Percentiles rank a stretch among this genome's conserved stretches.
These are phyloP conservation scores for Scleroderma bovista DNA, from an alignment of 768 basidiomycete genomes.

Conservation along the genomic window DNA sequence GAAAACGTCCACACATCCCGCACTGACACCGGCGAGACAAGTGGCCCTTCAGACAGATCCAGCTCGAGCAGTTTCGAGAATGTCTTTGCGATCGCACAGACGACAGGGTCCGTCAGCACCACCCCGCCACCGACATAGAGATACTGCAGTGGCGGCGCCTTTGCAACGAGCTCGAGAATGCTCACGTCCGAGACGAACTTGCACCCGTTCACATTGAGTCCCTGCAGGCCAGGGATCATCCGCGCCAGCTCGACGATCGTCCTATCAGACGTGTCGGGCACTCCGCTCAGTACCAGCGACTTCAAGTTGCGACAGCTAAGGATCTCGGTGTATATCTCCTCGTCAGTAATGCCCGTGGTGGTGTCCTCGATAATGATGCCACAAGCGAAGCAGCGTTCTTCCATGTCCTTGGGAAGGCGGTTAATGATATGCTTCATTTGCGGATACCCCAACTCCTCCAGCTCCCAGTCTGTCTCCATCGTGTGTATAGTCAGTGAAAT, in stretches of 20 bases:
- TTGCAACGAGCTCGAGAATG: constrained; percentile 62
- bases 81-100: constrained; percentile 67
- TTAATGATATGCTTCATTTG: constrained; percentile 57
- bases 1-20: constrained; percentile 82
- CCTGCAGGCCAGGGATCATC: constrained; percentile 61
- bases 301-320: constrained; percentile 59
- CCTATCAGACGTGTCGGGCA: constrained; percentile 61
- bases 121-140: constrained; percentile 67
- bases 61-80: constrained; percentile 79
- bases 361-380: constrained; percentile 51
- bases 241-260: constrained; percentile 60
- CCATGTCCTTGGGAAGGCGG: constrained; percentile 52
- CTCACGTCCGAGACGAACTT: constrained; percentile 71
- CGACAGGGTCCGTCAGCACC: constrained; percentile 52
- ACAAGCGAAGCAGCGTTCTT: constrained; percentile 54
- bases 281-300: constrained; percentile 63
- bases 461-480: constrained; percentile 30
- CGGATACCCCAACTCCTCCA: neutral
- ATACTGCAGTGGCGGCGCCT: constrained; percentile 65
- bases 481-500: neutral
- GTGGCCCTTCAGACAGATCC: constrained; percentile 66
- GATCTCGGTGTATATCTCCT: constrained; percentile 54
- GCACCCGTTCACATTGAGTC: constrained; percentile 75
- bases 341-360: constrained; percentile 44
- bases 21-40: constrained; percentile 62